Evolutionary conservation across 2,329 filamentous ascomycete genomes (phyloP).

Genomic region (Colletotrichum horii): DNA sequence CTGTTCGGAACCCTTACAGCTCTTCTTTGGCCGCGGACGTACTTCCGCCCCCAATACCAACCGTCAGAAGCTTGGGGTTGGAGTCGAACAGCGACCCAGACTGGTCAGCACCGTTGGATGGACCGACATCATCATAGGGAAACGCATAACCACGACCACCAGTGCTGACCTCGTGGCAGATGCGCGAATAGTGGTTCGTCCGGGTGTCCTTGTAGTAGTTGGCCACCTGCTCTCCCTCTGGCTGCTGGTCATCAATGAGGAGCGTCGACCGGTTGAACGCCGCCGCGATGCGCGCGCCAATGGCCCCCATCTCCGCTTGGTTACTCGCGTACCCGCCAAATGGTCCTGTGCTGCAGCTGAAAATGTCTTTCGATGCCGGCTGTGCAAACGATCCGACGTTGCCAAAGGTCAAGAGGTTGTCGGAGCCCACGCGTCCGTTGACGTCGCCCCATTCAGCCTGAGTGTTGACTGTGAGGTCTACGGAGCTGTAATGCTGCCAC

Average conservation of each 20-base stretch:
- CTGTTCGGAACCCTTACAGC: neutral
- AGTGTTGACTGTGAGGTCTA: constrained; percentile 56
- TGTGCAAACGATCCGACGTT: constrained; percentile 45
- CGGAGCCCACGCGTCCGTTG: constrained; percentile 43
- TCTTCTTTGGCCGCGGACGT: neutral
- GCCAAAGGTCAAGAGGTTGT: constrained; percentile 44
- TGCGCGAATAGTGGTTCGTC: constrained; percentile 72
- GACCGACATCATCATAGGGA: constrained; percentile 72
- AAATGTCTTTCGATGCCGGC: constrained; percentile 55
- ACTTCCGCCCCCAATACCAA: constrained; percentile 56
- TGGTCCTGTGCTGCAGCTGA: constrained; percentile 60
- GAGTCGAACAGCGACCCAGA: constrained; percentile 66
- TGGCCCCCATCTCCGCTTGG: constrained; percentile 58
- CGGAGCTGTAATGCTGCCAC: constrained; percentile 53
- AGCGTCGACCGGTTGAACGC: constrained; percentile 79
- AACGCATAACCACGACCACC: constrained; percentile 72
- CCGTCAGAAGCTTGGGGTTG: constrained; percentile 58
- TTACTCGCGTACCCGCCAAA: constrained; percentile 50
- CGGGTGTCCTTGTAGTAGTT: constrained; percentile 58
- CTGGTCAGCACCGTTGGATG: constrained; percentile 60
- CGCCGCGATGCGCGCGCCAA: constrained; percentile 76
- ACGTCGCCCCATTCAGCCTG: constrained; percentile 57
- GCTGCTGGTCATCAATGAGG: constrained; percentile 56
- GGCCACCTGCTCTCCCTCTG: constrained; percentile 51
- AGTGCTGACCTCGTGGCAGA: constrained; percentile 65